phyloP scores from a whole-genome alignment of 2,329 filamentous ascomycete genomes.

The Trematosphaeria pertusa region DNA sequence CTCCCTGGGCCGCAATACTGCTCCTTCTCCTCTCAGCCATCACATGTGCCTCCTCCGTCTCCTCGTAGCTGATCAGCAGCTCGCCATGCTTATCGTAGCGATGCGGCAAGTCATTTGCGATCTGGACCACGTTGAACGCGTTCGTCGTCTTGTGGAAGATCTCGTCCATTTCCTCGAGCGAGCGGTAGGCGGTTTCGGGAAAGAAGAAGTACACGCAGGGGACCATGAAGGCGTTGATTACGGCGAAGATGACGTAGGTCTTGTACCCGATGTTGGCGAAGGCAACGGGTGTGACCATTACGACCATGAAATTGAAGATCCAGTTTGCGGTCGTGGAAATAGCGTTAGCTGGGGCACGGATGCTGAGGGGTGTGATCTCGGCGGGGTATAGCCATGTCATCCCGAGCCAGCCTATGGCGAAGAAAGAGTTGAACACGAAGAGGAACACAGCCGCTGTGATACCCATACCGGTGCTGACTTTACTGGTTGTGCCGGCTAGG shows the following conservation, averaged over 20 bases:
- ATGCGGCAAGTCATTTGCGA: slow-evolving; percentile 60
- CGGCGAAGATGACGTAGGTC: slow-evolving; percentile 65
- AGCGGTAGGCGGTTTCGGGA: slow-evolving; percentile 63
- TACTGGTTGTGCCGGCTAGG: slow-evolving; percentile 41
- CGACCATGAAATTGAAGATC: slow-evolving; percentile 71
- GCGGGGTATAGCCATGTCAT: slow-evolving; percentile 69
- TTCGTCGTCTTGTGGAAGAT: slow-evolving; percentile 66
- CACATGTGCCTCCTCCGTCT: slow-evolving; percentile 43
- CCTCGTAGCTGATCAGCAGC: slow-evolving; percentile 60
- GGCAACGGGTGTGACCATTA: slow-evolving; percentile 70
- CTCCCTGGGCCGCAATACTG: slow-evolving; percentile 19
- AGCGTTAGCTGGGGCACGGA: slow-evolving; percentile 85
- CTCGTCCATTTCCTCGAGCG: slow-evolving; percentile 58
- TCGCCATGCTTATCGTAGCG: slow-evolving; percentile 66
- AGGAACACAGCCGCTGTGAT: slow-evolving; percentile 75
- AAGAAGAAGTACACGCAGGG: slow-evolving; percentile 68
- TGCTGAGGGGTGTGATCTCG: slow-evolving; percentile 87
- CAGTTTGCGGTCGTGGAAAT: slow-evolving; percentile 90
- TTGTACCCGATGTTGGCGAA: slow-evolving; percentile 63
- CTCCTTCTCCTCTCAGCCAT: slow-evolving; percentile 37
- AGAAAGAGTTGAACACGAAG: slow-evolving; percentile 91
- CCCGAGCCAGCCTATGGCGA: slow-evolving; percentile 80
- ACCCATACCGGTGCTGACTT: slow-evolving; percentile 37
- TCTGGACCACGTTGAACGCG: slow-evolving; percentile 57
- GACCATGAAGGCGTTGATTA: slow-evolving; percentile 63